These are phyloP conservation scores for Atalantia buxifolia DNA, from an alignment of 345 rosid species.

Conservation along the genomic window DNA sequence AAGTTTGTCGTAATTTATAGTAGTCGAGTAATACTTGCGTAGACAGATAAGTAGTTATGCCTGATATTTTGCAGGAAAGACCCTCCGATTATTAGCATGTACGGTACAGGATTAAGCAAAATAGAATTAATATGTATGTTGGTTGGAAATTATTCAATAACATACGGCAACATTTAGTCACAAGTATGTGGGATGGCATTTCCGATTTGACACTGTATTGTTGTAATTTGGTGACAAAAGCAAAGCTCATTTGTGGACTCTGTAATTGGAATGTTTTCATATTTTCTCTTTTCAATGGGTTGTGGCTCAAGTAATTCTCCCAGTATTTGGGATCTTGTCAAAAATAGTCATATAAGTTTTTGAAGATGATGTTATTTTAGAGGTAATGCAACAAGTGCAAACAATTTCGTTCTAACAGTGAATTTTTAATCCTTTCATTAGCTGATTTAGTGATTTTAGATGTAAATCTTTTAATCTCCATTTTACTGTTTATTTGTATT, in stretches of 20 bases:
- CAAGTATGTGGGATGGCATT: too few relatives aligned
- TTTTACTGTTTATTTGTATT: neutral
- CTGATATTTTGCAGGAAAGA: too few relatives aligned
- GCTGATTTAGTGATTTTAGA: neutral
- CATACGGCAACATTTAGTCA: too few relatives aligned
- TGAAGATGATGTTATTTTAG: neutral
- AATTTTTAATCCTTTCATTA: neutral
- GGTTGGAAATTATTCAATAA: too few relatives aligned
- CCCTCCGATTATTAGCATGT: too few relatives aligned
- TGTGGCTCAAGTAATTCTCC: neutral
- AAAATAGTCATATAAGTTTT: neutral
- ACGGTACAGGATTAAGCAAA: too few relatives aligned
- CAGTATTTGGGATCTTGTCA: neutral
- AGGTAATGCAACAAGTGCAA: neutral
- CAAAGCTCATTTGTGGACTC: neutral
- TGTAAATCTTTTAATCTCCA: neutral
- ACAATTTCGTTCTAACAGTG: neutral
- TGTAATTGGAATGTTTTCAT: neutral
- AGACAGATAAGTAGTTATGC: too few relatives aligned
- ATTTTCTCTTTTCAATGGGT: neutral
- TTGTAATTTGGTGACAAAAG: neutral
- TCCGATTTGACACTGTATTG: neutral
- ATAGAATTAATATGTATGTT: too few relatives aligned
- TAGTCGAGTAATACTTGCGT: too few relatives aligned
- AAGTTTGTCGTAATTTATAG: too few relatives aligned